Evolutionary conservation across 768 basidiomycete species (phyloP).

Genomic region (Podaxis sp.): DNA sequence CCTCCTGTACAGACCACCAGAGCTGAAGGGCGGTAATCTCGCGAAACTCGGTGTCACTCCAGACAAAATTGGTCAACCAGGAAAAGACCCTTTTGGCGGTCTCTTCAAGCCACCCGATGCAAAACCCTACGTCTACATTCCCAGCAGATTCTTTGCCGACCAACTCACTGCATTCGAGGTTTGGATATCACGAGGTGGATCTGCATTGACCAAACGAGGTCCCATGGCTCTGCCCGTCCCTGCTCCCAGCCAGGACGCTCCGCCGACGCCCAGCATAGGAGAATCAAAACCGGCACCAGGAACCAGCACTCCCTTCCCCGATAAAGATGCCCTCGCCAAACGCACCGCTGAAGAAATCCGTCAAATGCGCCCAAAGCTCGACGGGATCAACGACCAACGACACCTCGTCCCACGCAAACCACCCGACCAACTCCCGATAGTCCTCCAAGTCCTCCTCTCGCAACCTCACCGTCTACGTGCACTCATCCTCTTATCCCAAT

Average conservation of each 20-base stretch:
- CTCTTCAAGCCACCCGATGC: slow-evolving; percentile 29
- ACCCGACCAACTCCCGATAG: slow-evolving; percentile 96
- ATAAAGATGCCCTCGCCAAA: slow-evolving; percentile 21
- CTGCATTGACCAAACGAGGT: slow-evolving; percentile 74
- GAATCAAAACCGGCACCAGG: not conserved
- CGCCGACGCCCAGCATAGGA: not conserved
- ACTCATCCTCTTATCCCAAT: slow-evolving; percentile 93
- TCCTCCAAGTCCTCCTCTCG: slow-evolving; percentile 94
- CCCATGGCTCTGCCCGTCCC: slow-evolving; percentile 62
- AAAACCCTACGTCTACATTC: slow-evolving; percentile 69
- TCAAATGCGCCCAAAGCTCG: slow-evolving; percentile 25
- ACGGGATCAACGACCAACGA: slow-evolving; percentile 19
- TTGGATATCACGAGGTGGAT: slow-evolving; percentile 94
- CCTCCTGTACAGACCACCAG: slow-evolving; percentile 40
- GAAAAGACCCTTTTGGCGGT: slow-evolving; percentile 23
- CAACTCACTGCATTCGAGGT: slow-evolving; percentile 97
- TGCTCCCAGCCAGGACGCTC: not conserved
- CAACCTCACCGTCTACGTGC: slow-evolving; percentile 95
- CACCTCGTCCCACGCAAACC: slow-evolving; percentile 84
- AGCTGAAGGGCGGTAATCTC: slow-evolving; percentile 12
- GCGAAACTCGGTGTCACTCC: slow-evolving; percentile 32
- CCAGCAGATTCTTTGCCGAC: slow-evolving; percentile 92
- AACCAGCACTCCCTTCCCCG: slow-evolving; percentile 10
- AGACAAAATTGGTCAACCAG: slow-evolving; percentile 37
- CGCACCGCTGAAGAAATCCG: slow-evolving; percentile 24